Evolutionary conservation across 257 asterid genomes (phyloP), one percentile per base, ranked within the genome.

Genomic region (Solanum sejunctum): DNA sequence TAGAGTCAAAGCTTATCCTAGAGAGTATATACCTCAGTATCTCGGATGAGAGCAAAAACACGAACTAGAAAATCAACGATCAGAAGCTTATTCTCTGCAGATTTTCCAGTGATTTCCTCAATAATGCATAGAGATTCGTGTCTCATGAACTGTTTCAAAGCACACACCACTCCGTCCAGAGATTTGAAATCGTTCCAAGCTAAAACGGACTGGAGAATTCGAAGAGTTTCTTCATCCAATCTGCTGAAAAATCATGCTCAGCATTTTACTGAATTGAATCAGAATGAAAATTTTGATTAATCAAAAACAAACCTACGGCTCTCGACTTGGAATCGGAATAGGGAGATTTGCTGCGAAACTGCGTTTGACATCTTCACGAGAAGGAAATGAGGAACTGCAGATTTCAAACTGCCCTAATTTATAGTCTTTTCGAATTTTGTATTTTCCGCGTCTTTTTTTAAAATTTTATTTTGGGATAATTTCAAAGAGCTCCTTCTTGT

Each of bases 1-100:
- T 52, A 10, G 3, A 78, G 10, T 17, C 49, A 26, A 52, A 78
- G 49, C 17, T 78, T 36, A 36, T 4, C 4, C 41, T 36, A 36
- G 41, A 36, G 4, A 36, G 23, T 52, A 8, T 69, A 54, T 89
- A 95, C 99, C 99, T 94, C 96, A 47, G 87, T 90, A 85, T 94
- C 98, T 56, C 95, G 97, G 12, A 94, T 89, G 54, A 92, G 87
- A 67, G 93, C 94, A 85, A 94, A 94, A 86, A 87, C 90, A 17
- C 90, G 93, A 83, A 92, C 88, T 82, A 94, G 89, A 87, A 93
- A 94, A 69, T 95, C 98, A 13, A 93, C 83, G 56, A 91, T 91
- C 49, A 88, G 28, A 57, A 95, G 97, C 93, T 94, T 94, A 57
- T 86, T 83, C 85, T 92, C 90, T 28, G 88, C 86, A 47, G 94